Percentiles rank a stretch among this genome's conserved stretches.
phyloP scores from a whole-genome alignment of 129 eudicot species.

The Oenanthe sinensis region DNA sequence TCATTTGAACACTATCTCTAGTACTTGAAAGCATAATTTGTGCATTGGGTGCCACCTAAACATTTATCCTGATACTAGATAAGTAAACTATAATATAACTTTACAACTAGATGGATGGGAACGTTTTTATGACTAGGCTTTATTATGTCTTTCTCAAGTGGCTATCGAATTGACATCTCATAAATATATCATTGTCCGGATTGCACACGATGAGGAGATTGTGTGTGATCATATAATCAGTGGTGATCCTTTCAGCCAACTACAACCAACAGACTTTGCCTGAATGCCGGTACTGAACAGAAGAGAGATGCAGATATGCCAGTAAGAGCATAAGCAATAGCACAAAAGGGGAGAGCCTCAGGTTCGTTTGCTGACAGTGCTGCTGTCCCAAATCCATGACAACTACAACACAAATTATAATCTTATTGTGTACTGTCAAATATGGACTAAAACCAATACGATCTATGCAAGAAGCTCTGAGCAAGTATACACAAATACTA shows the following conservation, averaged over 20 bases:
- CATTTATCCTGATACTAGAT: background rate
- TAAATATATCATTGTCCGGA: background rate
- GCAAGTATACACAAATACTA: background rate
- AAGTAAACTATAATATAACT: background rate
- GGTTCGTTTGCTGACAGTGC: conserved; percentile 98
- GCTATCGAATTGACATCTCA: background rate
- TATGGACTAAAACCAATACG: background rate
- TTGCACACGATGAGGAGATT: background rate
- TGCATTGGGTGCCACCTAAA: background rate
- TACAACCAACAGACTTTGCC: conserved; percentile 89
- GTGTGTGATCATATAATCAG: background rate
- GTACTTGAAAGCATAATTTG: background rate
- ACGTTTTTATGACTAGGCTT: background rate
- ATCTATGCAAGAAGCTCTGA: background rate
- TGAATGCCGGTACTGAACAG: conserved; percentile 79
- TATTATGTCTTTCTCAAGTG: background rate
- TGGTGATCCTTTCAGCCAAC: conserved; percentile 48
- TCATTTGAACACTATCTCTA: background rate
- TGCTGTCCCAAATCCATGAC: conserved; percentile 97
- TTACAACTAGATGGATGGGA: background rate
- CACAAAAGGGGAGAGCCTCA: conserved; percentile 97
- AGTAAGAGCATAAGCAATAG: conserved; percentile 92
- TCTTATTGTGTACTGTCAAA: background rate
- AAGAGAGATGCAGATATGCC: conserved; percentile 86
- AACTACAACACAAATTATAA: conserved; percentile 43